Evolutionary conservation across 1,139 yeast genomes (phyloP), one percentile per base, ranked within the genome.

Genomic region (Yamadazyma blattariae): DNA sequence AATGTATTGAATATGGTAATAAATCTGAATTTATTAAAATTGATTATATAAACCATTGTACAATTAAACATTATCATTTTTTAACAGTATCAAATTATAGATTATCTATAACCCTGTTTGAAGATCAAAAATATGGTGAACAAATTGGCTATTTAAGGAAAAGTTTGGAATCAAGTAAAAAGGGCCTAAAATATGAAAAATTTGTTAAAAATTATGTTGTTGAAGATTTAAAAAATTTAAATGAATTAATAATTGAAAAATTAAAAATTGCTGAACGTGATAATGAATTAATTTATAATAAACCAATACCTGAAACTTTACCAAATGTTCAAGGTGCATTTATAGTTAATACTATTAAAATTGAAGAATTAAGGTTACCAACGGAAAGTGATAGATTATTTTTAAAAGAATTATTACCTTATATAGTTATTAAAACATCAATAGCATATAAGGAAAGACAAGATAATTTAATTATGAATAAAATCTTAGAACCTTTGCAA

Each of bases 231-330:
- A 54, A 57, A 17, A 78, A 79, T 0, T 68, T 83, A 15, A 46
- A 56, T 2, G 56, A 55, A 2, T 68, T 71, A 5, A 66, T 85
- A 1, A 52, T 58, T 5, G 67, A 66, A 1, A 64, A 71, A 2
- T 54, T 82, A n/a, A 58, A 64, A 12, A 63, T 73, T 1, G 78
- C 90, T 0, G 89, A 84, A 46, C 74, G 79, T 47, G 96, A 89
- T 45, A 89, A 89, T 52, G 92, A 87, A 50, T 65, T 88, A 48
- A 79, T 89, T 5, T 87, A 87, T 56, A 58, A 85, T 30, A 80
- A 83, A 43, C 59, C 67, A 1, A 79, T 88, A 0, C 95, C 95
- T 0, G 51, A 51, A 0, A 65, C 68, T 2, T 50, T 81, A 5
- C 64, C 77, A 1, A 52, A 64, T 0, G 61, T 82, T 4, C 54